These are phyloP conservation scores for Xylariaceae sp. DNA, from an alignment of 2,329 filamentous ascomycete genomes.

Conservation along the genomic window DNA sequence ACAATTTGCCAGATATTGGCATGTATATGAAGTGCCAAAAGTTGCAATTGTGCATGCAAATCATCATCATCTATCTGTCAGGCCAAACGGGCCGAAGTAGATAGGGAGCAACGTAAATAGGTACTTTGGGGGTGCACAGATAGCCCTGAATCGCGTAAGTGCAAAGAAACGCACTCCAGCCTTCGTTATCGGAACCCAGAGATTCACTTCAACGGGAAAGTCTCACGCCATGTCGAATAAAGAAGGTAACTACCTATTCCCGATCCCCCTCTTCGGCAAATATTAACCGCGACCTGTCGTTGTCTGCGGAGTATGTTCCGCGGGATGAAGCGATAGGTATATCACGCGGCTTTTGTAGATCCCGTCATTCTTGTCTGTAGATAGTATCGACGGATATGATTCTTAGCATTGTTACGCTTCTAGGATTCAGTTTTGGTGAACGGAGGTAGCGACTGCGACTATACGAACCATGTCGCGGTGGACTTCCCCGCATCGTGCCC, in stretches of 20 bases:
- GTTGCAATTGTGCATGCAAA: no score
- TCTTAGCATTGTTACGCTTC: not conserved
- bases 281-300: not conserved
- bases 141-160: no score
- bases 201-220: not conserved
- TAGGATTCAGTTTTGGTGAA: not conserved
- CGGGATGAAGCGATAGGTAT: not conserved
- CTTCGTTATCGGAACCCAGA: not conserved
- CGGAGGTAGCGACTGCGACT: not conserved
- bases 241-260: not conserved
- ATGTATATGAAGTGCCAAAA: no score
- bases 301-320: not conserved
- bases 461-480: conserved; percentile 3
- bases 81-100: no score
- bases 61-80: no score
- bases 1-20: no score
- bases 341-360: not conserved
- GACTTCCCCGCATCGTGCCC: conserved; percentile 10
- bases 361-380: not conserved
- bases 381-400: not conserved
- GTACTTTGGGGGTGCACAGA: no score
- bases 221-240: not conserved
- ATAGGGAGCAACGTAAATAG: no score
- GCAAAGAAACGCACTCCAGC: no score
- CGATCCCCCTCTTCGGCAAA: not conserved